phyloP scores from a whole-genome alignment of 768 basidiomycete genomes.

The Nevesoporus exiguus region DNA sequence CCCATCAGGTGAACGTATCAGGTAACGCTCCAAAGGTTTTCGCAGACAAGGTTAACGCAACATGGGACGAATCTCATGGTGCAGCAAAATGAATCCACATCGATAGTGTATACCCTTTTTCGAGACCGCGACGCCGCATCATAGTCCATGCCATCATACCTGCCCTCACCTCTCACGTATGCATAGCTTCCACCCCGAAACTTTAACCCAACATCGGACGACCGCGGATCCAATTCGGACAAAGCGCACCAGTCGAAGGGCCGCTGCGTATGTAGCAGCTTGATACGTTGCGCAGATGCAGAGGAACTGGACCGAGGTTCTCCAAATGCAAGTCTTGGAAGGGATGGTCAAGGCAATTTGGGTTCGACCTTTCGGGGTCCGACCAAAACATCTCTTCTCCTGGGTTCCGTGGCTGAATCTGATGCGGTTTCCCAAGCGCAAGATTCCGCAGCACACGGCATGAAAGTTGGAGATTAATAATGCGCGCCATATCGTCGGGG shows the following conservation, averaged over 20 bases:
- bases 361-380: not conserved
- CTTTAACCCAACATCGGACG: not conserved
- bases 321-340: not conserved
- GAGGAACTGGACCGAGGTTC: not conserved
- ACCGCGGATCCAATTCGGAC: not conserved
- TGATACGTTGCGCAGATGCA: not conserved
- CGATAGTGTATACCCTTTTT: not conserved
- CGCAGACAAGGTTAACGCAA: constrained; percentile 14
- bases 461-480: not conserved
- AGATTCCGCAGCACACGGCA: not conserved
- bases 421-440: not conserved
- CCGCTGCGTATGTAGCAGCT: not conserved
- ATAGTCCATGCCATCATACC: not conserved
- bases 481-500: not conserved
- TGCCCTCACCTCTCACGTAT: not conserved
- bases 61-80: not conserved
- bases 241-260: not conserved
- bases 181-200: not conserved
- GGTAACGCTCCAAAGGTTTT: not conserved
- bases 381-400: not conserved
- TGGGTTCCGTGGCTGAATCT: not conserved
- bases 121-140: not conserved
- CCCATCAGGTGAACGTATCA: not conserved
- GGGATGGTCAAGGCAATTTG: not conserved
- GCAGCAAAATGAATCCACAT: not conserved